A percentile compares a stretch with the other conserved stretches of the same genome.
phyloP scores from a whole-genome alignment of 495 filamentous ascomycete genomes.

The Hapsidospora chrysogenum region DNA sequence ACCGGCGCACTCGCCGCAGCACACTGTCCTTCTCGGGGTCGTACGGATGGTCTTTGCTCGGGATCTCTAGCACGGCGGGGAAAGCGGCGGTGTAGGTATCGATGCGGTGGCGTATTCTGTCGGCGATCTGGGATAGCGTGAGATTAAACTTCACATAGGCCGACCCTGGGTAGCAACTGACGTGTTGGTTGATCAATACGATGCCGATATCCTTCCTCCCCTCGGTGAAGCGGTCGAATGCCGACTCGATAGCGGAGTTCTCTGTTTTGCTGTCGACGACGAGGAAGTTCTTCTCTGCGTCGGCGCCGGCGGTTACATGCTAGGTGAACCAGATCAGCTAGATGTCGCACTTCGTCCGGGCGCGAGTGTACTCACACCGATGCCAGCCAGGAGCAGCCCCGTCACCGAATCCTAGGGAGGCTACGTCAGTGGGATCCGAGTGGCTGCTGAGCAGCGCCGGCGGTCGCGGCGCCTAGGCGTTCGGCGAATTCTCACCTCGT shows the following conservation, averaged over 20 bases:
- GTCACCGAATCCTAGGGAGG: constrained; percentile 72
- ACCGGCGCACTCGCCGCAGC: constrained; percentile 67
- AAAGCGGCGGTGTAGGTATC: constrained; percentile 62
- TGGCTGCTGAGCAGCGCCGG: no score
- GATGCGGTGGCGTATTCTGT: constrained; percentile 72
- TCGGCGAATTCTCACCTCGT: constrained; percentile 90
- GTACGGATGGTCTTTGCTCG: constrained; percentile 97
- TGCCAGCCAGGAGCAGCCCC: constrained; percentile 80
- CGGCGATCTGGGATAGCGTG: constrained; percentile 50
- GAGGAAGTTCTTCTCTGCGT: constrained; percentile 90
- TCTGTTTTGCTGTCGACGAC: constrained; percentile 91
- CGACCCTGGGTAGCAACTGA: constrained; percentile 24
- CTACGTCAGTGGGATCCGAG: constrained; percentile 12
- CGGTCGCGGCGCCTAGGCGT: no score
- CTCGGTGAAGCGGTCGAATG: constrained; percentile 76
- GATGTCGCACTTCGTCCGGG: neutral
- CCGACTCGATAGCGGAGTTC: constrained; percentile 68
- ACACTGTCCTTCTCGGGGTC: constrained; percentile 99
- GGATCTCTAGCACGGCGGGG: constrained; percentile 76
- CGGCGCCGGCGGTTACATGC: constrained; percentile 39
- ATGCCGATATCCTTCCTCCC: constrained; percentile 93
- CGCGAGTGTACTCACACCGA: constrained; percentile 53
- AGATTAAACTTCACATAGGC: no score
- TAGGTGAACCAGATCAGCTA: constrained; percentile 9
- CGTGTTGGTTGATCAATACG: constrained; percentile 94